phyloP scores from a whole-genome alignment of 2,329 filamentous ascomycete genomes.

The Chrysoporthe austroafricana region DNA sequence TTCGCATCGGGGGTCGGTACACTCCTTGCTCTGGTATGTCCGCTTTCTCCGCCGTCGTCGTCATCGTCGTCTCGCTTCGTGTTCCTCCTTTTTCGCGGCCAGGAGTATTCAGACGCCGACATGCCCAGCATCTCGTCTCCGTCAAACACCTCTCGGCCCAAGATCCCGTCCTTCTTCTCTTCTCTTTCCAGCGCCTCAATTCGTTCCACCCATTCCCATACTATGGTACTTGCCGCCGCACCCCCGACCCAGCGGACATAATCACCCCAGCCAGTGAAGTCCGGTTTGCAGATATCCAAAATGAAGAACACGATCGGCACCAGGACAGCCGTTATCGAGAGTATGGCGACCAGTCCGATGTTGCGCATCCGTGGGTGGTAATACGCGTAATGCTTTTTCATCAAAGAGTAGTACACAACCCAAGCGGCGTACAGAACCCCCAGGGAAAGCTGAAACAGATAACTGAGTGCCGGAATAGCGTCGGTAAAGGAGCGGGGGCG shows the following conservation, averaged over 20 bases:
- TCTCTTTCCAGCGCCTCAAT: slow-evolving; percentile 92
- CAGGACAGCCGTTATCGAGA: slow-evolving; percentile 81
- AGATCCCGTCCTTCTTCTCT: slow-evolving; percentile 90
- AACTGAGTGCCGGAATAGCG: slow-evolving; percentile 87
- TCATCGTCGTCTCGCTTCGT: slow-evolving; percentile 36
- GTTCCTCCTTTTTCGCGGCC: slow-evolving; percentile 46
- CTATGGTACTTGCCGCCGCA: slow-evolving; percentile 91
- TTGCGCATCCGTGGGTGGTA: slow-evolving; percentile 91
- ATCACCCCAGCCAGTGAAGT: slow-evolving; percentile 90
- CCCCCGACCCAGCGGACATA: slow-evolving; percentile 97
- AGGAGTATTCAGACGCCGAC: slow-evolving; percentile 54
- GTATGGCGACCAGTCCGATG: slow-evolving; percentile 76
- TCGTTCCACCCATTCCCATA: slow-evolving; percentile 97
- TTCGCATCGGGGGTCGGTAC: slow-evolving; percentile 34
- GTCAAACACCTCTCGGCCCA: slow-evolving; percentile 89
- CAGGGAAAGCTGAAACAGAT: slow-evolving; percentile 85
- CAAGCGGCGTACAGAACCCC: slow-evolving; percentile 89
- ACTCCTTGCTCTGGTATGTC: slow-evolving; percentile 25
- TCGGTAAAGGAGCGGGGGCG: slow-evolving; percentile 80
- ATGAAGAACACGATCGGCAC: slow-evolving; percentile 94
- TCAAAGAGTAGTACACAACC: slow-evolving; percentile 92
- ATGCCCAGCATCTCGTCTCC: slow-evolving; percentile 88
- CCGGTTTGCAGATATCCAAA: slow-evolving; percentile 82
- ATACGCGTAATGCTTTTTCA: slow-evolving; percentile 88
- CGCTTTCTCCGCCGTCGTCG: slow-evolving; percentile 38